Evolutionary conservation across 2,329 filamentous ascomycete genomes (phyloP).

Genomic region (Fusarium subtropicale): DNA sequence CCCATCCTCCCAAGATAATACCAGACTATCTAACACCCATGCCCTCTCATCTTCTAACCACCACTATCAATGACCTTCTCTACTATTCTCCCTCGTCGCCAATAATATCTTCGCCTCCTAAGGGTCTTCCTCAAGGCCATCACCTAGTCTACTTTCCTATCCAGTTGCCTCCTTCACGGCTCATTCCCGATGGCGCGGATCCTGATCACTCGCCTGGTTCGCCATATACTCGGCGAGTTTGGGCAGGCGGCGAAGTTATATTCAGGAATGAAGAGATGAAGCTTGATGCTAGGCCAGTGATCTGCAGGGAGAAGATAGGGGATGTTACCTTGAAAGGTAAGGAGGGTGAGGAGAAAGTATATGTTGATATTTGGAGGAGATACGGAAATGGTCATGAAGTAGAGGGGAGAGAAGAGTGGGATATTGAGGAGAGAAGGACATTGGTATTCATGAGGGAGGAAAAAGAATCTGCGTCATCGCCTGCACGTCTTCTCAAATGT

Average conservation of each 20-base stretch:
- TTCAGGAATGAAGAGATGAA: conserved; percentile 58
- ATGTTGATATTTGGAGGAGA: conserved; percentile 63
- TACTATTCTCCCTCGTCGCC: conserved; percentile 40
- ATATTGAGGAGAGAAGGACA: conserved; percentile 61
- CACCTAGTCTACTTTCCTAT: conserved; percentile 91
- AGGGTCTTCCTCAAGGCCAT: conserved; percentile 72
- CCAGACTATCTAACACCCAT: conserved; percentile 65
- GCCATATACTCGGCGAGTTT: conserved; percentile 82
- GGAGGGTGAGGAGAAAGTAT: conserved; percentile 58
- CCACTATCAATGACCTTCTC: conserved; percentile 69
- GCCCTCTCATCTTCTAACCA: conserved; percentile 72
- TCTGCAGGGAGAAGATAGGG: conserved; percentile 61
- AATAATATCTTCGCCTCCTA: conserved; percentile 39
- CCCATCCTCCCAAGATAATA: conserved; percentile 52
- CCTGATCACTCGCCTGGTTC: conserved; percentile 77
- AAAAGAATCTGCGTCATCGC: conserved; percentile 23
- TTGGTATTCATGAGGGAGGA: conserved; percentile 64
- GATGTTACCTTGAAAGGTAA: conserved; percentile 53
- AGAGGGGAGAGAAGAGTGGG: conserved; percentile 37
- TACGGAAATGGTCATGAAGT: conserved; percentile 53
- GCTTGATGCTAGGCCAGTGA: conserved; percentile 55
- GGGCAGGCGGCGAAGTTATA: conserved; percentile 82
- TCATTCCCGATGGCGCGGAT: conserved; percentile 89
- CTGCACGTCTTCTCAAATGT: conserved; percentile 47
- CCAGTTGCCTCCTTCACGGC: conserved; percentile 67